Percentiles rank a stretch among this genome's conserved stretches.
Evolutionary conservation across 441 rosid species (phyloP).

Genomic region (Sinapis alba): DNA sequence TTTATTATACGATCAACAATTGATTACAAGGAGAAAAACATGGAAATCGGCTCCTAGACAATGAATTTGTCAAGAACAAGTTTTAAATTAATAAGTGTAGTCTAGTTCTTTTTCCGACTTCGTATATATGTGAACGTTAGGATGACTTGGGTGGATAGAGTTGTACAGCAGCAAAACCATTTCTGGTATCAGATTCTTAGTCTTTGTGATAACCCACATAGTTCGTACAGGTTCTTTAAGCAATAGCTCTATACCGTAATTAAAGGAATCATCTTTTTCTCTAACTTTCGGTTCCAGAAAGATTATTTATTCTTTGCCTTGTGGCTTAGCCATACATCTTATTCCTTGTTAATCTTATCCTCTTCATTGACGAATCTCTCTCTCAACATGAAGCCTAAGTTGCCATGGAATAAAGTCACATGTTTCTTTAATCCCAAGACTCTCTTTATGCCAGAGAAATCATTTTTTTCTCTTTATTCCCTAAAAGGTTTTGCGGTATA

Average conservation of each 20-base stretch:
- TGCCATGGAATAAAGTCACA: slow-evolving; percentile 33
- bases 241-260: not conserved
- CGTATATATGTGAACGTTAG: not conserved
- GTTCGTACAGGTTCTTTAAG: slow-evolving; percentile 1
- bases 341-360: slow-evolving; percentile 34
- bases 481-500: not conserved
- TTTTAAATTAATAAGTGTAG: too few species aligned
- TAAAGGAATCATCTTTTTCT: slow-evolving; percentile 18
- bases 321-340: slow-evolving; percentile 8
- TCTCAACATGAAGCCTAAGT: slow-evolving; percentile 20
- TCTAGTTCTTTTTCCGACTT: too few species aligned
- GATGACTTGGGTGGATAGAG: not conserved
- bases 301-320: slow-evolving; percentile 15
- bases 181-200: slow-evolving; percentile 31
- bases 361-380: slow-evolving; percentile 14
- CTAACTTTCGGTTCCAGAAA: slow-evolving; percentile 14
- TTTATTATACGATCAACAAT: too few species aligned
- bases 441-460: slow-evolving; percentile 8
- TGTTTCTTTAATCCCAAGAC: slow-evolving; percentile 26
- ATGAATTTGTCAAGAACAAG: too few species aligned
- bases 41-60: too few species aligned
- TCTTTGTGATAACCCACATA: not conserved
- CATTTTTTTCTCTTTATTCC: not conserved
- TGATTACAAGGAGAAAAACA: too few species aligned
- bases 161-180: slow-evolving; percentile 8